Evolutionary conservation across 106 monocot genomes (phyloP).

Genomic region (Apostasia shenzhenica): DNA sequence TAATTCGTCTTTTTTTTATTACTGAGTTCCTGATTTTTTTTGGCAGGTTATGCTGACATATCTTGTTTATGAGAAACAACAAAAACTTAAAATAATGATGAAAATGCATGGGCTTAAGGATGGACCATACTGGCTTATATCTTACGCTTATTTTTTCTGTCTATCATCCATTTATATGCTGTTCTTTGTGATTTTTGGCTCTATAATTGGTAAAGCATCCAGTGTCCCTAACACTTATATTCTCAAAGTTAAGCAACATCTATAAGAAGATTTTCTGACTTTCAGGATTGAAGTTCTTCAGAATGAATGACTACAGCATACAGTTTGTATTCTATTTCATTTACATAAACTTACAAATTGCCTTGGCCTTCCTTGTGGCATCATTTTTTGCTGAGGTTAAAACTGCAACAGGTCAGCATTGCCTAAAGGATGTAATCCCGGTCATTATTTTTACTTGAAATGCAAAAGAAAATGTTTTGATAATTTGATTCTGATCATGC

Average conservation of each 20-base stretch:
- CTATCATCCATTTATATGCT: constrained; percentile 59
- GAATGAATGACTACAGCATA: constrained; percentile 57
- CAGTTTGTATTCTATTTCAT: constrained; percentile 73
- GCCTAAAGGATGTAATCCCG: neutral
- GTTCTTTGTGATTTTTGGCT: constrained; percentile 64
- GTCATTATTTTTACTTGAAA: neutral
- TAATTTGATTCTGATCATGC: constrained; percentile 14
- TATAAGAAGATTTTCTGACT: neutral
- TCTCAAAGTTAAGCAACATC: neutral
- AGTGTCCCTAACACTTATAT: neutral
- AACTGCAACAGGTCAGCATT: constrained; percentile 45
- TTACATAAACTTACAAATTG: constrained; percentile 72
- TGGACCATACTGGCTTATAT: constrained; percentile 76
- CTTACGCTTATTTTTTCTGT: constrained; percentile 67
- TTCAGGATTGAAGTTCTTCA: constrained; percentile 68
- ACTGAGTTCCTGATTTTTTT: neutral
- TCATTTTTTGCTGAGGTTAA: constrained; percentile 52
- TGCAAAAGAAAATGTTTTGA: neutral
- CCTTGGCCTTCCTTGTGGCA: constrained; percentile 52
- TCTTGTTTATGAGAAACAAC: constrained; percentile 76
- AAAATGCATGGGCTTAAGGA: constrained; percentile 93
- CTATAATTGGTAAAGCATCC: constrained; percentile 48
- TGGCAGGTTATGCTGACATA: constrained; percentile 56
- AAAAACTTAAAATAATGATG: constrained; percentile 76
- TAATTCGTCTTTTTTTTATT: neutral